Percentiles rank a stretch among this genome's conserved stretches.
Evolutionary conservation across 768 basidiomycete genomes (phyloP).

Genomic region (Lactifluus subvellereus): DNA sequence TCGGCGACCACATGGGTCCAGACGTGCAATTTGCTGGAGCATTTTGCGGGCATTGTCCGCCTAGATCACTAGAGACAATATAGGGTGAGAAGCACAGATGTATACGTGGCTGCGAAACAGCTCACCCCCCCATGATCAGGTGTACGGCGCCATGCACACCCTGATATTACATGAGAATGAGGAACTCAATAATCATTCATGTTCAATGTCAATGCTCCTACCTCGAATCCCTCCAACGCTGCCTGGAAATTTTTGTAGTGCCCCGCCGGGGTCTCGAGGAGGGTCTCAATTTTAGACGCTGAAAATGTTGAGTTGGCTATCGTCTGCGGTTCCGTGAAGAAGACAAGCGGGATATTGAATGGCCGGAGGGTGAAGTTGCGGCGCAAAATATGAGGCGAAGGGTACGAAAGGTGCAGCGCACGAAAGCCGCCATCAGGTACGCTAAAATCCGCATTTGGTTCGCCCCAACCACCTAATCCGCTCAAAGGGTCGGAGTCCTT

Average conservation of each 20-base stretch:
- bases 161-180: conserved; percentile 17
- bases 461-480: conserved; percentile 31
- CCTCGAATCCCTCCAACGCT: conserved; percentile 30
- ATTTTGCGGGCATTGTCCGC: conserved; percentile 29
- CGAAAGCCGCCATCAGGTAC: conserved; percentile 31
- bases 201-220: neutral
- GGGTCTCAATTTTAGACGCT: conserved; percentile 23
- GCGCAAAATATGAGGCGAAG: conserved; percentile 31
- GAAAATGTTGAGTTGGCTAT: conserved; percentile 30
- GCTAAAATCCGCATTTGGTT: conserved; percentile 23
- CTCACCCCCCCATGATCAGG: conserved; percentile 32
- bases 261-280: conserved; percentile 29
- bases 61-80: conserved; percentile 27
- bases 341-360: conserved; percentile 17
- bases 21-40: conserved; percentile 27
- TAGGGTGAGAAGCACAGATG: neutral
- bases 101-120: neutral
- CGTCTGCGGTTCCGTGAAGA: conserved; percentile 25
- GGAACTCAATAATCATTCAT: neutral
- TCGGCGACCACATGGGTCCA: conserved; percentile 32
- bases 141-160: conserved; percentile 33
- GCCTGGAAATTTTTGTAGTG: conserved; percentile 33
- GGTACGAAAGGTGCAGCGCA: conserved; percentile 30
- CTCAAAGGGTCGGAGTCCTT: conserved; percentile 23
- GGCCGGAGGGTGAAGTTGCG: conserved; percentile 34